Evolutionary conservation across 441 rosid genomes (phyloP).

Genomic region (Populus tomentosa): DNA sequence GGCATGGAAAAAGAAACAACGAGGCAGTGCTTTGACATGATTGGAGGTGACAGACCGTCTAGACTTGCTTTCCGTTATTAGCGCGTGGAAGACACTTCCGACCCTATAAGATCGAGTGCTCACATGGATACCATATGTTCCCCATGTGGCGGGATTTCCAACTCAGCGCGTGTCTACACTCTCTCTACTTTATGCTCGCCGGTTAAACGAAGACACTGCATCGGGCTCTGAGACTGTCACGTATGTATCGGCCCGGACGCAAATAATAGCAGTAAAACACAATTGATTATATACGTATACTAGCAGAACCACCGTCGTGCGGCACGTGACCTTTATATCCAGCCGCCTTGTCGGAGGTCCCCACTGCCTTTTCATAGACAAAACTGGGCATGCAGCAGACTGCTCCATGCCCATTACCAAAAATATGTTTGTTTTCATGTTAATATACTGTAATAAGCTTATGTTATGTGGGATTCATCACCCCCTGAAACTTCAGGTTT

Average conservation of each 20-base stretch:
- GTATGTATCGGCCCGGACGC: background rate
- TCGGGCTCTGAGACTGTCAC: background rate
- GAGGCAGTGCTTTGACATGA: background rate
- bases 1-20: background rate
- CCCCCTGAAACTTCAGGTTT: slow-evolving; percentile 5
- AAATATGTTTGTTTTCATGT: background rate
- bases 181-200: slow-evolving; percentile 13
- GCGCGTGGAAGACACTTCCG: slow-evolving; percentile 15
- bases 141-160: slow-evolving; percentile 15
- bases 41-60: background rate
- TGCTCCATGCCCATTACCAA: background rate
- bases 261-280: background rate
- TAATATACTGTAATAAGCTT: background rate
- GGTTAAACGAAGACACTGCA: slow-evolving; percentile 5
- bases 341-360: slow-evolving; percentile 19
- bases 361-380: slow-evolving; percentile 7
- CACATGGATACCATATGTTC: slow-evolving; percentile 21
- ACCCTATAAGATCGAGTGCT: slow-evolving; percentile 22
- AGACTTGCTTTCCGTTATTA: background rate
- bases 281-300: background rate
- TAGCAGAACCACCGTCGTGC: background rate
- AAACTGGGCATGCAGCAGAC: background rate
- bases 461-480: background rate
- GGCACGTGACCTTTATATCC: slow-evolving; percentile 10
- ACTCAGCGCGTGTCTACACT: slow-evolving; percentile 30